Evolutionary conservation across 2,329 filamentous ascomycete species (phyloP).

Genomic region (Diaporthe helianthi): DNA sequence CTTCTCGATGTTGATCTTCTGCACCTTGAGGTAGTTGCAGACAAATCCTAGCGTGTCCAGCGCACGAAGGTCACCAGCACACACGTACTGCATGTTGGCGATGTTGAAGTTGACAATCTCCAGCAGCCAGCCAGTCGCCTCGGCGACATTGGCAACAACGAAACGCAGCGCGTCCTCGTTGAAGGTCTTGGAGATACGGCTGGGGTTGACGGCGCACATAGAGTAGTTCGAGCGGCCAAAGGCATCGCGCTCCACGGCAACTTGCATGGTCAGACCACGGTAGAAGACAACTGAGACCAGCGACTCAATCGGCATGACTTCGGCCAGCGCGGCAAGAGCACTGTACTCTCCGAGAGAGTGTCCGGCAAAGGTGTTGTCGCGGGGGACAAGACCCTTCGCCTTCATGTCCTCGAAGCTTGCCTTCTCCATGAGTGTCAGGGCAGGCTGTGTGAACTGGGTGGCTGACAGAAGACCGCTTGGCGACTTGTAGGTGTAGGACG

Average conservation of each 20-base stretch:
- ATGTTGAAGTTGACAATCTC: constrained; percentile 99
- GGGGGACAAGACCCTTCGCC: constrained; percentile 91
- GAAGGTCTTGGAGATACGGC: constrained; percentile 97
- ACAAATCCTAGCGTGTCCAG: constrained; percentile 79
- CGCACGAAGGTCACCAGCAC: constrained; percentile 72
- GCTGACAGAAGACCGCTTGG: constrained; percentile 94
- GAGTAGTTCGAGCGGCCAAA: constrained; percentile 95
- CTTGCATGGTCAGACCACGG: constrained; percentile 98
- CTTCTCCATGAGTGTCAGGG: constrained; percentile 98
- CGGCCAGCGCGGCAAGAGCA: constrained; percentile 90
- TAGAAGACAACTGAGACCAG: constrained; percentile 99
- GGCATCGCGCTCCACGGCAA: constrained; percentile 95
- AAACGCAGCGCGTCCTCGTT: constrained; percentile 97
- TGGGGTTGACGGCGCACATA: constrained; percentile 99
- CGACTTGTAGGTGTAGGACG: constrained; percentile 96
- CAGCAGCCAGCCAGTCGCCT: constrained; percentile 92
- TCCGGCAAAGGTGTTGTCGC: constrained; percentile 96
- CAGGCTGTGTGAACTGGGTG: constrained; percentile 98
- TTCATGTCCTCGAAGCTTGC: constrained; percentile 99
- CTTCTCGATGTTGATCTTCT: constrained; percentile 96
- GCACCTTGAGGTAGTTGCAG: constrained; percentile 92
- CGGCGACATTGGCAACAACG: constrained; percentile 92
- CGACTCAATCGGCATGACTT: constrained; percentile 99
- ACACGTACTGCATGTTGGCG: constrained; percentile 78
- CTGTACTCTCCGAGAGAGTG: constrained; percentile 99